phyloP scores from a whole-genome alignment of 169 alveolate genomes.

The Perkinsus olseni region DNA sequence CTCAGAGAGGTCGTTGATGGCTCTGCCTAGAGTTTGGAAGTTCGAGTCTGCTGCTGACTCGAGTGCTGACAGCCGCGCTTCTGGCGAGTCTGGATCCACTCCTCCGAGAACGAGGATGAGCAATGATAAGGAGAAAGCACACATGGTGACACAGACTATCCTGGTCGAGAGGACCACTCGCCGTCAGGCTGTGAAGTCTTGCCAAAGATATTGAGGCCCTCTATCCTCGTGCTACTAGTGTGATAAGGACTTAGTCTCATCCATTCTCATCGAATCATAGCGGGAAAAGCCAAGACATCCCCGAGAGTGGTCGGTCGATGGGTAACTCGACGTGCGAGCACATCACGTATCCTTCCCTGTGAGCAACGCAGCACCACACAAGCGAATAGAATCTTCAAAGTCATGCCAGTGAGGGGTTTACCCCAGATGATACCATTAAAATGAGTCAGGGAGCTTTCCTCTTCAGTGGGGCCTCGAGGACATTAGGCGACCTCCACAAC shows the following conservation, averaged over 20 bases:
- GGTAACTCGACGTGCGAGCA: too few species aligned
- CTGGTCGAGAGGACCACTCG: too few species aligned
- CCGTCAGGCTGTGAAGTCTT: too few species aligned
- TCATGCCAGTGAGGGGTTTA: not conserved
- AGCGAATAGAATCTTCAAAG: not conserved
- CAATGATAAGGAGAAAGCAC: too few species aligned
- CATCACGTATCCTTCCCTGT: not conserved
- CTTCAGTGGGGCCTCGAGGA: not conserved
- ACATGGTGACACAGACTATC: too few species aligned
- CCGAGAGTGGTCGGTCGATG: too few species aligned
- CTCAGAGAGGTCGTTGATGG: not conserved
- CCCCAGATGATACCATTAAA: not conserved
- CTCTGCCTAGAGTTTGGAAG: not conserved
- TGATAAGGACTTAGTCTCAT: too few species aligned
- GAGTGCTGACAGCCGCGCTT: not conserved
- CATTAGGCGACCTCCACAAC: not conserved
- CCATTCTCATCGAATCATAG: too few species aligned
- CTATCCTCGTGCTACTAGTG: too few species aligned
- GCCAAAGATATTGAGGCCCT: too few species aligned
- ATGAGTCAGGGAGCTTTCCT: not conserved
- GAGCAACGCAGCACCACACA: not conserved
- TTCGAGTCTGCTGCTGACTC: not conserved
- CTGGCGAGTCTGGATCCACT: not conserved
- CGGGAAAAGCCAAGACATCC: too few species aligned
- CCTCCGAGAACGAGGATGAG: not conserved